Conservation (phyloP, 768 basidiomycete species). For the Flagelloscypha sp. region DNA sequence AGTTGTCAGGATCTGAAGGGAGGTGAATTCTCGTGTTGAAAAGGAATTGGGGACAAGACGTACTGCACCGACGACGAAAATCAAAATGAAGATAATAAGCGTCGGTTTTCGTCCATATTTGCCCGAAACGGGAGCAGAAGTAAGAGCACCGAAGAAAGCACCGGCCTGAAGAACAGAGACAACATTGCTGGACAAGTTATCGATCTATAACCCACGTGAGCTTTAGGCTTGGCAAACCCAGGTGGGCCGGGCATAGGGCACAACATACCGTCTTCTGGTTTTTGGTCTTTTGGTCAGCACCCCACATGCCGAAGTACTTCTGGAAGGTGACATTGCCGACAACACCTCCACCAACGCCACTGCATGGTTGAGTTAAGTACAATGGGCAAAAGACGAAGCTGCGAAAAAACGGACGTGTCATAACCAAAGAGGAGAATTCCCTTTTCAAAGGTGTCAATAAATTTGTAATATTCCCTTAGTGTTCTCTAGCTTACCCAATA, state of each 20-base stretch:
- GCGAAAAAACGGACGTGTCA: conserved; percentile 54
- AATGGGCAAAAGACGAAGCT: too few species aligned
- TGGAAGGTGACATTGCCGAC: conserved; percentile 56
- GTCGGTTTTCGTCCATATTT: conserved; percentile 54
- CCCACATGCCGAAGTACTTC: conserved; percentile 49
- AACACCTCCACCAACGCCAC: too few species aligned
- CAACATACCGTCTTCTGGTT: conserved; percentile 6
- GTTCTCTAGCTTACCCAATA: too few species aligned
- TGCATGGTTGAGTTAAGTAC: too few species aligned
- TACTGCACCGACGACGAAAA: conserved; percentile 72
- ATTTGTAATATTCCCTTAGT: too few species aligned
- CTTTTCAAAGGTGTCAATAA: too few species aligned
- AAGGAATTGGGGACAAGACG: conserved; percentile 14
- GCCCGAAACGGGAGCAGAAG: conserved; percentile 66
- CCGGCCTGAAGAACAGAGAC: conserved; percentile 85
- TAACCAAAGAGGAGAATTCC: conserved; percentile 80
- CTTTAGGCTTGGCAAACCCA: neutral
- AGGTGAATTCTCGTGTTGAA: conserved; percentile 34
- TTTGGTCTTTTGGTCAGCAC: conserved; percentile 29
- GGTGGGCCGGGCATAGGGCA: neutral
- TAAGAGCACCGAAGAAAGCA: conserved; percentile 81
- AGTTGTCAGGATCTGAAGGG: conserved; percentile 66
- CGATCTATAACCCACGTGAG: too few species aligned
- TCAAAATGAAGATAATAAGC: conserved; percentile 46
- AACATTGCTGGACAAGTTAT: conserved; percentile 69